Evolutionary conservation across 306 rosid species (phyloP).

Genomic region (Hippophae rhamnoides): DNA sequence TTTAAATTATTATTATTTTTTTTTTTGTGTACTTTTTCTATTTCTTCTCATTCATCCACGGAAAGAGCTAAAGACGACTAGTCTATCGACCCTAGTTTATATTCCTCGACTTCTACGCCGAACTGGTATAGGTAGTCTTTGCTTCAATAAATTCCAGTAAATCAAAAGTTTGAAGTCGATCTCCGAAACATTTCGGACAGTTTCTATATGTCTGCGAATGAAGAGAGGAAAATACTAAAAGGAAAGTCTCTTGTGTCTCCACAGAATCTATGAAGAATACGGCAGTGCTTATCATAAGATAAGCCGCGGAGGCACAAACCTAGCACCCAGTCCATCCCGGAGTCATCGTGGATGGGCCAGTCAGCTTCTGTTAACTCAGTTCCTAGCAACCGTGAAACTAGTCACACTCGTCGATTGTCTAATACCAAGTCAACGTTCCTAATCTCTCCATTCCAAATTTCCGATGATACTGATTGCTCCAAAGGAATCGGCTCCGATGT

Average conservation of each 20-base stretch:
- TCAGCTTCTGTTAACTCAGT: conserved; percentile 56
- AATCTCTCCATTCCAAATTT: conserved; percentile 41
- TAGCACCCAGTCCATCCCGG: conserved; percentile 9
- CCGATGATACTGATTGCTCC: conserved; percentile 8
- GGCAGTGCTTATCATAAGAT: conserved; percentile 9
- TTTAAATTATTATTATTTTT: too few species aligned
- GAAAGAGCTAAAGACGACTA: too few species aligned
- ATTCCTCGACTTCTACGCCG: too few species aligned
- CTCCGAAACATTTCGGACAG: conserved; percentile 3
- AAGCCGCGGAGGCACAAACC: conserved; percentile 17
- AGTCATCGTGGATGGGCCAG: conserved; percentile 76
- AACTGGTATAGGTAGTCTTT: too few species aligned
- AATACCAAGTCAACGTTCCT: conserved; percentile 44
- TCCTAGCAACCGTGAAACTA: conserved; percentile 41
- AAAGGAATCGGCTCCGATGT: conserved; percentile 7
- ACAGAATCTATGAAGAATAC: neutral
- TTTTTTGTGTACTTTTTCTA: too few species aligned
- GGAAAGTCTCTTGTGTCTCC: too few species aligned
- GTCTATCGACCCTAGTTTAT: too few species aligned
- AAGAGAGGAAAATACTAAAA: too few species aligned
- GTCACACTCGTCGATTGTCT: conserved; percentile 23
- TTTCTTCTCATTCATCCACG: too few species aligned
- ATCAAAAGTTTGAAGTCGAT: conserved; percentile 38
- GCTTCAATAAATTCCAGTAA: neutral
- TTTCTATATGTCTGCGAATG: too few species aligned